Base-by-base conservation (phyloP, 495 filamentous ascomycete genomes). In the Hamigera avellanea region DNA sequence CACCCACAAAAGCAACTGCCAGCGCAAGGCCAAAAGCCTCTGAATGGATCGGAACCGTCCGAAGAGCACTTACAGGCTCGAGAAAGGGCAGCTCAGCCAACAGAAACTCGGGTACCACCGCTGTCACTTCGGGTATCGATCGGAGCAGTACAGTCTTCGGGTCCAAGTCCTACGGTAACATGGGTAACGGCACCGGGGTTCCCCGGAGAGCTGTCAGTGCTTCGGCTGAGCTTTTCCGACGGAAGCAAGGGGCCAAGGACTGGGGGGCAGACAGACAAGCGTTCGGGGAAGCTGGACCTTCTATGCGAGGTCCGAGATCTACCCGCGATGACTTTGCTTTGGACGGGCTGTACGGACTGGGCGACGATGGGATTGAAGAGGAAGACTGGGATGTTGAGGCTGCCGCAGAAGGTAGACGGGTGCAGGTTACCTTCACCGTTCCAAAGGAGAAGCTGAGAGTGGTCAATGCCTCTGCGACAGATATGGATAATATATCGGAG, bases 341-440 rank as follows among this genome's bases (percentile, higher is more conserved):
- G 3, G 53, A 53, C 3, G 56, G 52, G 8, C 40, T 58, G 6
- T 23, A 10, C 33, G 7, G 4, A 2, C 48, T 56, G 19, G 46
- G 35, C 15, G 40, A 48, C 10, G 52, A 55, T 5, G 28, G 14
- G 37, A 39, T 18, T 0, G 53, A 53, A 0, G 79, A 82, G 10
- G 80, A 77, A 3, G 87, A 93, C 33, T 94, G 88, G 87, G 88
- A 95, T 50, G 72, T 95, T 23, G 89, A 95, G 54, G 72, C 72
- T 30, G 85, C 84, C 5, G 81, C 82, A 1, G 78, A 88, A 57
- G 74, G 72, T 34, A 57, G 86, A 29, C 70, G 84, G 12, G 88
- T 96, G 41, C 89, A 96, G 61, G 74, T 93, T 42, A 93, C 93
- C 66, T 96, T 93, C 56, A 93, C 87, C 1, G 84, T 93, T 39